Percentiles rank a stretch among this genome's conserved stretches.
Conservation (phyloP, 257 asterid species). For the Solanum chmielewskii region DNA sequence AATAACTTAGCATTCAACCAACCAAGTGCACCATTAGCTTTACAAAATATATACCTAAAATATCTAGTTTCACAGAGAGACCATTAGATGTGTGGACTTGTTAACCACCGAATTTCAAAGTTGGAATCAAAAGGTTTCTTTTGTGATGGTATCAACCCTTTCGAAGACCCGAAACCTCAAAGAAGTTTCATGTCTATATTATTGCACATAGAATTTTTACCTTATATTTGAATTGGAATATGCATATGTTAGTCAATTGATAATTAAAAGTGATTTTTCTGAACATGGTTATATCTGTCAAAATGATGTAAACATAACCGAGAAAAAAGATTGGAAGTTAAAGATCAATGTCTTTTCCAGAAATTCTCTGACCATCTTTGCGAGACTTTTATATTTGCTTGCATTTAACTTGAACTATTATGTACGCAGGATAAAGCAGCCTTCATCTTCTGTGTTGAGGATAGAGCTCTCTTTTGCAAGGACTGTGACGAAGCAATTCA, state of each 20-base stretch:
- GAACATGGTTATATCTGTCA: neutral
- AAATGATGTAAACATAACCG: neutral
- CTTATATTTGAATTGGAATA: neutral
- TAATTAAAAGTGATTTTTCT: neutral
- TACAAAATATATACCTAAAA: too few relatives aligned
- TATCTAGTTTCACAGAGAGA: neutral
- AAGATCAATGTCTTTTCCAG: neutral
- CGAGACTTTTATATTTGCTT: neutral
- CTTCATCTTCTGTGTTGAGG: constrained; percentile 96
- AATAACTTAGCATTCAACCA: neutral
- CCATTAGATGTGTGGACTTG: neutral
- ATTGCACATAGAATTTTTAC: neutral
- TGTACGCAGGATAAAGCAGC: constrained; percentile 68
- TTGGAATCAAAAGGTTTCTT: neutral
- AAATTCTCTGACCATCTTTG: neutral
- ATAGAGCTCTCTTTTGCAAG: constrained; percentile 89
- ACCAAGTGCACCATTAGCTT: neutral
- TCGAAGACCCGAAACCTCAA: neutral
- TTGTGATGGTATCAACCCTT: neutral
- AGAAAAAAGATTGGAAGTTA: neutral
- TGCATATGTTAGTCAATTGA: neutral
- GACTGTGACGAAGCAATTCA: constrained; percentile 88
- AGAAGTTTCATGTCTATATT: neutral
- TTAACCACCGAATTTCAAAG: neutral
- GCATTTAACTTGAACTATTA: neutral